Base-by-base conservation (phyloP, 2,329 filamentous ascomycete species). In the Macrophomina pseudophaseolina region DNA sequence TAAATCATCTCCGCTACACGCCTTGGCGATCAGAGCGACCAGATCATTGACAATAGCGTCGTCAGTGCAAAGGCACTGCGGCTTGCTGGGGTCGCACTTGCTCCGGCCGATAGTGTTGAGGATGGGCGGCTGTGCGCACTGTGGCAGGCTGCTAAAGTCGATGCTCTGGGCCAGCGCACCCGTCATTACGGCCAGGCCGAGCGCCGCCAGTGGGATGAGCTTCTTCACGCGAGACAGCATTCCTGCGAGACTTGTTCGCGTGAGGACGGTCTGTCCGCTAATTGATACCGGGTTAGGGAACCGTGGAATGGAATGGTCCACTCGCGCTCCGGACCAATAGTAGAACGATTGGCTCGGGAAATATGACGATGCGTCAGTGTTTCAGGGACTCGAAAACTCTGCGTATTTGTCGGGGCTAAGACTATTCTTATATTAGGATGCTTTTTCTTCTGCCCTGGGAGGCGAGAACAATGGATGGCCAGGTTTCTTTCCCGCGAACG, bases 1-100 rank as follows among this genome's bases (percentile, higher is more conserved):
- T 30, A 60, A 8, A 4, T 66, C 64, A 12, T 58, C 44, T 6
- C 46, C 54, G 11, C 28, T 59, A n/a, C 64, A 66, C n/a, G 28
- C 14, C 14, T 49, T 49, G 5, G 23, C 44, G 30, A 60, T 60
- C 7, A 53, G 33, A 35, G 32, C 38, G 5, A 40, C 53, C n/a
- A 68, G 30, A 9, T 35, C 38, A 11, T 59, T 48, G 9, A 65
- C 38, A 9, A 66, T 35, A 18, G 9, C 38, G 6, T 51, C 46
- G n/a, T 66, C 58, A 3, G 23, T 53, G 40, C 66, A 68, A 14
- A 68, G 58, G 32, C 66, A 68, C 16, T 62, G 23, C n/a, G n/a
- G 42, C 42, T 64, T 60, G 33, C 48, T 64, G 2, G 64, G 63
- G 32, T 68, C 64, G 48, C 66, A 68, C 12, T 60, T 66, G 38